Conservation (phyloP, 2,329 filamentous ascomycete genomes). For the Beauveria scarabaeidicola region DNA sequence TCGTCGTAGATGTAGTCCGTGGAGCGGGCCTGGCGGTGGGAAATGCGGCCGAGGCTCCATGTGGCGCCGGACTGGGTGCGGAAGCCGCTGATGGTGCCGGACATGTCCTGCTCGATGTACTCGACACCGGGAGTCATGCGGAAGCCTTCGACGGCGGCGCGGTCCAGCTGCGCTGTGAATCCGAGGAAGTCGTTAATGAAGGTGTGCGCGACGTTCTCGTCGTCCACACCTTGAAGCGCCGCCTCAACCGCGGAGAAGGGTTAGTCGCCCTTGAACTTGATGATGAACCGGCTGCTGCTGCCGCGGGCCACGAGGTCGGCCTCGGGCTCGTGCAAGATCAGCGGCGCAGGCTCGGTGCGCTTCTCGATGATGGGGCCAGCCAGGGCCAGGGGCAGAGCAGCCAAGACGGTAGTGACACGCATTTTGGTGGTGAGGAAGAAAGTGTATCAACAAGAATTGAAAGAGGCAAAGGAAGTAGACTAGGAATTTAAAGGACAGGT, state of each 20-base stretch:
- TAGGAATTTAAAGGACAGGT: background rate
- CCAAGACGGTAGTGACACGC: background rate
- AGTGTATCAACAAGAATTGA: background rate
- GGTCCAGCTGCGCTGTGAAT: conserved; percentile 3
- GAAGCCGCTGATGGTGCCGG: background rate
- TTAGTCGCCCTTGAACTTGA: conserved; percentile 10
- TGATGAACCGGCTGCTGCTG: conserved; percentile 4
- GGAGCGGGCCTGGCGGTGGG: conserved; percentile 11
- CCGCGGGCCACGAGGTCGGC: background rate
- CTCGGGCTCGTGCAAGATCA: background rate
- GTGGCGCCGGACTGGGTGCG: conserved; percentile 14
- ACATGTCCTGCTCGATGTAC: conserved; percentile 9
- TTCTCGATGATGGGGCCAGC: background rate
- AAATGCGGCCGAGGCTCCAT: conserved; percentile 21
- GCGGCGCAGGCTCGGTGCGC: conserved; percentile 1
- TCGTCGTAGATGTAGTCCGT: conserved; percentile 24
- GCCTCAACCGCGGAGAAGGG: background rate
- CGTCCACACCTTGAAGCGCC: background rate
- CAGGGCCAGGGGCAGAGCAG: background rate
- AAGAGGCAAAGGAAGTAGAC: background rate
- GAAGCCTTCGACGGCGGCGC: background rate
- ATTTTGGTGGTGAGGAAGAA: background rate
- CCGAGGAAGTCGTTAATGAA: conserved; percentile 3
- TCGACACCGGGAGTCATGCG: conserved; percentile 8
- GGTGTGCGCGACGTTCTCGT: background rate